Conservation (phyloP, 1,284 basidiomycete species). For the Puccinia coronata region DNA sequence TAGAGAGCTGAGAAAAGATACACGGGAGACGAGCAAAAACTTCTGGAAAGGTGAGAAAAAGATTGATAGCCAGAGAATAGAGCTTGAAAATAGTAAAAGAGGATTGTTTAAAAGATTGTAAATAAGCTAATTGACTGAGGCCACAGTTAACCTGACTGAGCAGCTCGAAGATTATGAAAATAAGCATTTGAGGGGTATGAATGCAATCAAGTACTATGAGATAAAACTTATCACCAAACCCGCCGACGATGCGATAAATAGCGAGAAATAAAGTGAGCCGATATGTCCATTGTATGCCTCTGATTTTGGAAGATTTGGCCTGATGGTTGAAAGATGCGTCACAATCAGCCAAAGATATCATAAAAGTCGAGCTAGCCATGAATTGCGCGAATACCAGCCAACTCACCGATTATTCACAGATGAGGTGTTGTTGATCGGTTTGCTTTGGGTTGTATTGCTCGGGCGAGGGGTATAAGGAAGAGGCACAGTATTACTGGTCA, state of each 20-base stretch:
- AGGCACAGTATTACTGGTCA: neutral
- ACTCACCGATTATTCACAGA: neutral
- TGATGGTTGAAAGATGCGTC: neutral
- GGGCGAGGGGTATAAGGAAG: neutral
- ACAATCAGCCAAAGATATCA: neutral
- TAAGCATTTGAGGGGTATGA: neutral
- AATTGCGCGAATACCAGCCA: too few species aligned
- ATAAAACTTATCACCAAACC: neutral
- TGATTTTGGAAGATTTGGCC: neutral
- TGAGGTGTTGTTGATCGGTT: neutral
- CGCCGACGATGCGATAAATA: neutral
- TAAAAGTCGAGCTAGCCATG: neutral
- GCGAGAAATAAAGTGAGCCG: neutral
- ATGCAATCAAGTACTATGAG: neutral
- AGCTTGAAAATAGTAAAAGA: too few species aligned
- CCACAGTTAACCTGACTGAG: too few species aligned
- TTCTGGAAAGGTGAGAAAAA: too few species aligned
- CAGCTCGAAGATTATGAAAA: too few species aligned
- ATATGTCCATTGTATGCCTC: neutral
- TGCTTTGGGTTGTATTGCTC: neutral
- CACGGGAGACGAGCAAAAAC: neutral
- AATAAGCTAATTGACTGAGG: too few species aligned
- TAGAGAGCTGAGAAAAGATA: neutral
- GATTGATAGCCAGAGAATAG: too few species aligned
- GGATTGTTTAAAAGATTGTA: too few species aligned